Percentiles rank a stretch among this genome's conserved stretches.
Evolutionary conservation across 2,329 filamentous ascomycete genomes (phyloP).

Genomic region (Pyrenochaeta sp.): DNA sequence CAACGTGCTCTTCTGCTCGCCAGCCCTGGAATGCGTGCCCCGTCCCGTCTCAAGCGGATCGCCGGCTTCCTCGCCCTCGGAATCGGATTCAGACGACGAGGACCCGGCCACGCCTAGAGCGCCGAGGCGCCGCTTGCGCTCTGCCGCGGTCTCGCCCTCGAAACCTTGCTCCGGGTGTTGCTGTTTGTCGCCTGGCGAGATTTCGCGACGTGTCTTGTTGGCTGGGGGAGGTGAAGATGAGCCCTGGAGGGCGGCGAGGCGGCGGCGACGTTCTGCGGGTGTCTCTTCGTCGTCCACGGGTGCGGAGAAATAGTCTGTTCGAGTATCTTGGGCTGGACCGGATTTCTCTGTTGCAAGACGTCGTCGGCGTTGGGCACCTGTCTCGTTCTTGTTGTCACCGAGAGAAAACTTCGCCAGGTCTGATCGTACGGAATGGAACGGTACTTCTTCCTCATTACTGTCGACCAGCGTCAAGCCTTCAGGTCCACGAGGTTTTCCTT

Average conservation of each 20-base stretch:
- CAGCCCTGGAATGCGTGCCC: conserved; percentile 30
- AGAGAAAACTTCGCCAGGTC: conserved; percentile 38
- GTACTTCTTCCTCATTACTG: conserved; percentile 55
- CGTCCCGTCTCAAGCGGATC: conserved; percentile 46
- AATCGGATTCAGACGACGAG: conserved; percentile 37
- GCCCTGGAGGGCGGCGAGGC: conserved; percentile 21
- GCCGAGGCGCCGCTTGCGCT: conserved; percentile 75
- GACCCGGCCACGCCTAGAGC: conserved; percentile 67
- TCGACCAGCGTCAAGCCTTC: conserved; percentile 55
- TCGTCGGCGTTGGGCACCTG: conserved; percentile 54
- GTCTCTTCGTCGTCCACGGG: conserved; percentile 22
- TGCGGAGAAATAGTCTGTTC: conserved; percentile 36
- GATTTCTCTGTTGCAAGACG: conserved; percentile 41
- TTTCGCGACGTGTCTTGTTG: conserved; percentile 16
- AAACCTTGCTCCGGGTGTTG: conserved; percentile 34
- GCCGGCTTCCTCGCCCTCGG: conserved; percentile 43
- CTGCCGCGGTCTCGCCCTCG: conserved; percentile 73
- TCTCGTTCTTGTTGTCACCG: conserved; percentile 37
- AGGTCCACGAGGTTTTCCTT: conserved; percentile 38
- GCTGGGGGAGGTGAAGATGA: conserved; percentile 20
- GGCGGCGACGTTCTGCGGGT: conserved; percentile 26
- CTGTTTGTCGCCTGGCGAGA: conserved; percentile 15
- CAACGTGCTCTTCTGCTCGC: conserved; percentile 13
- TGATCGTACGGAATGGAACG: conserved; percentile 56
- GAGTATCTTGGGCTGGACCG: conserved; percentile 14